These are phyloP conservation scores for Cercospora berteroae DNA, from an alignment of 2,329 filamentous ascomycete species.

Conservation along the genomic window DNA sequence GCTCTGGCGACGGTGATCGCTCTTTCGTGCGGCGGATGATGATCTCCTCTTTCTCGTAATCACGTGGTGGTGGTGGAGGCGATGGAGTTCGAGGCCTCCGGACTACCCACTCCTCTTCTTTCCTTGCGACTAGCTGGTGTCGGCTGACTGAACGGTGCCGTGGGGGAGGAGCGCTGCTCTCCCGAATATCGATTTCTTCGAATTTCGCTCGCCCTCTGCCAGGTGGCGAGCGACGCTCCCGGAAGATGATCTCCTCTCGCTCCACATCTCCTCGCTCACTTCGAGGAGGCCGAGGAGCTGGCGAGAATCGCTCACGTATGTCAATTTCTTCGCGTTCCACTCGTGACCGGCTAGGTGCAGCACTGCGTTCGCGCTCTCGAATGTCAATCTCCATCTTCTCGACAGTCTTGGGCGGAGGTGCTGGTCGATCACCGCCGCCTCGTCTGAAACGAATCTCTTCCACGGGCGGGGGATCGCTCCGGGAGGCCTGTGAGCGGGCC, in stretches of 20 bases:
- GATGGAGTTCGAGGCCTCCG: slow-evolving; percentile 38
- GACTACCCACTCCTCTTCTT: slow-evolving; percentile 40
- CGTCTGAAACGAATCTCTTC: slow-evolving; percentile 52
- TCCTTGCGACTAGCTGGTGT: slow-evolving; percentile 38
- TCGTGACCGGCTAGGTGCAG: slow-evolving; percentile 27
- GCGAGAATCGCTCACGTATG: slow-evolving; percentile 33
- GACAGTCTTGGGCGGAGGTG: slow-evolving; percentile 23
- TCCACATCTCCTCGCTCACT: slow-evolving; percentile 25
- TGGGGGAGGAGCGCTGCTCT: slow-evolving; percentile 33
- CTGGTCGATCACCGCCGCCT: slow-evolving; percentile 35
- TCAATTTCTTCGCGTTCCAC: slow-evolving; percentile 38
- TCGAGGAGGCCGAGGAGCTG: slow-evolving; percentile 28
- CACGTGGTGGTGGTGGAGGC: slow-evolving; percentile 37
- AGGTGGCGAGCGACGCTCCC: slow-evolving; percentile 30
- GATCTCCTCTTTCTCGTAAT: slow-evolving; percentile 42
- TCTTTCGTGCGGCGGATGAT: slow-evolving; percentile 46
- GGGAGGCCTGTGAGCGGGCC: slow-evolving; percentile 33
- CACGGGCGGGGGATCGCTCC: slow-evolving; percentile 33
- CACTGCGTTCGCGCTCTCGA: slow-evolving; percentile 22
- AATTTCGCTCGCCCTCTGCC: slow-evolving; percentile 23
- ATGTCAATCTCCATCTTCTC: slow-evolving; percentile 37
- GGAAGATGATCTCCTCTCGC: slow-evolving; percentile 42
- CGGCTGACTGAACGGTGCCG: slow-evolving; percentile 34
- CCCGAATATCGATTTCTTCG: slow-evolving; percentile 40
- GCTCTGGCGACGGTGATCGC: slow-evolving; percentile 35